Evolutionary conservation across 805 yeast species (phyloP).

Genomic region (Tetrapisispora arboricola): DNA sequence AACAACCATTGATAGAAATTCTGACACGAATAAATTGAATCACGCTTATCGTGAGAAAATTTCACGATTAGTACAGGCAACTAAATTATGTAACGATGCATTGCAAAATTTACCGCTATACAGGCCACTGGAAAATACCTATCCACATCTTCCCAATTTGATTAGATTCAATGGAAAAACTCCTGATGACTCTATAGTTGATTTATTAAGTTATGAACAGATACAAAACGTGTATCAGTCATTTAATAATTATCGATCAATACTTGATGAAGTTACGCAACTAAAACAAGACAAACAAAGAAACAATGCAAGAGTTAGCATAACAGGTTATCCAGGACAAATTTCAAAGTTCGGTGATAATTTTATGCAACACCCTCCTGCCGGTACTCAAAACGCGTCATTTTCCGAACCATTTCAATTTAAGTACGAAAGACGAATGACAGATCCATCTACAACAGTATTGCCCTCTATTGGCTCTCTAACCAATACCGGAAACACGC

Average conservation of each 20-base stretch:
- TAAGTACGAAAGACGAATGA: not conserved
- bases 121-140: not conserved
- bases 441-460: not conserved
- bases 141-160: not conserved
- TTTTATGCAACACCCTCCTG: not conserved
- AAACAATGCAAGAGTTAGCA: not conserved
- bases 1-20: not conserved
- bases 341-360: not conserved
- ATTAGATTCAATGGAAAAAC: not conserved
- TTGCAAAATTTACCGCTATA: not conserved
- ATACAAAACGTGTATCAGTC: not conserved
- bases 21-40: not conserved
- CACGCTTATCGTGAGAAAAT: conserved; percentile 1
- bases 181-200: not conserved
- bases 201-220: not conserved
- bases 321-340: no score
- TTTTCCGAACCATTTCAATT: not conserved
- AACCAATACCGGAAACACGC: not conserved
- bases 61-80: conserved; percentile 1
- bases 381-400: not conserved
- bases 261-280: not conserved
- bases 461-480: conserved; percentile 2
- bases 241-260: not conserved
- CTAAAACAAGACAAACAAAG: not conserved
- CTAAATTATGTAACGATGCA: not conserved